phyloP scores from a whole-genome alignment of 2,329 filamentous ascomycete species.

The Byssothecium circinans region DNA sequence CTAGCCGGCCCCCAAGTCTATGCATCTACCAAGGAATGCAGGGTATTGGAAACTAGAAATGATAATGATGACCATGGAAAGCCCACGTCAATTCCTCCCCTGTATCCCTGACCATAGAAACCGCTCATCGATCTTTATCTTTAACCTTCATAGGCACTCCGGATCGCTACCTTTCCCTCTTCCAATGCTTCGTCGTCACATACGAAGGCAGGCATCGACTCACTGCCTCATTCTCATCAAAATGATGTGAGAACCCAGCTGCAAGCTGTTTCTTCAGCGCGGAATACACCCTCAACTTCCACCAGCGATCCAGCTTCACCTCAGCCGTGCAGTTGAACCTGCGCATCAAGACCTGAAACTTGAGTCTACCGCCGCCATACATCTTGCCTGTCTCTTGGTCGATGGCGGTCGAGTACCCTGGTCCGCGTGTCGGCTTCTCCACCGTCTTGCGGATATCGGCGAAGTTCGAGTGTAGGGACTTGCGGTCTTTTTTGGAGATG shows the following conservation, averaged over 20 bases:
- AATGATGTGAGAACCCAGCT: constrained; percentile 41
- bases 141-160: no score
- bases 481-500: constrained; percentile 68
- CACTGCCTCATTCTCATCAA: constrained; percentile 42
- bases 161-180: neutral
- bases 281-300: constrained; percentile 68
- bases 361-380: constrained; percentile 62
- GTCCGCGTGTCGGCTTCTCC: constrained; percentile 67
- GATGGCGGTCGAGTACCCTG: constrained; percentile 66
- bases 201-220: constrained; percentile 38
- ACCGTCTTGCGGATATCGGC: constrained; percentile 67
- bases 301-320: constrained; percentile 71
- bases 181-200: constrained; percentile 20
- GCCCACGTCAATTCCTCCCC: no score
- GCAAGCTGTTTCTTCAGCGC: constrained; percentile 63
- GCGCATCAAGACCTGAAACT: constrained; percentile 60
- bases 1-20: neutral
- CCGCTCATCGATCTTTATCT: no score
- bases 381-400: constrained; percentile 61
- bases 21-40: neutral
- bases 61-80: neutral
- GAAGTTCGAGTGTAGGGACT: constrained; percentile 67
- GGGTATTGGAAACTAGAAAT: neutral
- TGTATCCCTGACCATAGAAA: no score
- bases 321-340: constrained; percentile 61